Evolutionary conservation across 2,329 filamentous ascomycete species (phyloP).

Genomic region (Trichothecium sympodiale): DNA sequence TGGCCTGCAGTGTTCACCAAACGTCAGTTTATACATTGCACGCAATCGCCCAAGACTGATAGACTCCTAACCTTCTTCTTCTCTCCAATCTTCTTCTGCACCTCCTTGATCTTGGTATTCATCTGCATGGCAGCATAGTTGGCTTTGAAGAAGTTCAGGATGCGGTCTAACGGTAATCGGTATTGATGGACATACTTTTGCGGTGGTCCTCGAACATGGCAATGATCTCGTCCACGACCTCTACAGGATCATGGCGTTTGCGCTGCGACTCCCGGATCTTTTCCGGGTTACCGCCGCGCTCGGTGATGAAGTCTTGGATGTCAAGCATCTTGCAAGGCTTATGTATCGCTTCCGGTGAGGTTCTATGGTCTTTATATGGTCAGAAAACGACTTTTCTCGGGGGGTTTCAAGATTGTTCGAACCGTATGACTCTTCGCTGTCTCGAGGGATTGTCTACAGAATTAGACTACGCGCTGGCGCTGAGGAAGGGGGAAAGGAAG

Average conservation of each 20-base stretch:
- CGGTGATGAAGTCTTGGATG: conserved; percentile 66
- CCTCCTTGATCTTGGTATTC: conserved; percentile 73
- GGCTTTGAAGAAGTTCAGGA: conserved; percentile 20
- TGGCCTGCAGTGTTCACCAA: conserved; percentile 39
- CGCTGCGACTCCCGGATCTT: conserved; percentile 87
- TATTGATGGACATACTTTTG: conserved; percentile 42
- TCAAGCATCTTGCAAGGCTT: conserved; percentile 50
- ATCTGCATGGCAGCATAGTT: conserved; percentile 72
- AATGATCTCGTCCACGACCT: conserved; percentile 85
- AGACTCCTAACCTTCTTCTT: conserved; percentile 76
- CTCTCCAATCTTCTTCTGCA: conserved; percentile 79
- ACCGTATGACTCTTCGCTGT: too few relatives aligned
- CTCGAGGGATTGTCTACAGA: too few relatives aligned
- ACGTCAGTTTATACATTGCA: not conserved
- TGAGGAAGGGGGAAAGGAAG: too few relatives aligned
- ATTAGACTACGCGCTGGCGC: not conserved
- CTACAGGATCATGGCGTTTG: conserved; percentile 67
- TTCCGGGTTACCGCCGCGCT: conserved; percentile 85
- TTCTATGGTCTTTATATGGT: not conserved
- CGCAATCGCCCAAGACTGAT: not conserved
- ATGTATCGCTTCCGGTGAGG: not conserved
- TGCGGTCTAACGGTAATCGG: not conserved
- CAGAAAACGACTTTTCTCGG: too few relatives aligned
- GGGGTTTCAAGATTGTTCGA: too few relatives aligned
- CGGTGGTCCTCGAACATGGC: conserved; percentile 76